These are phyloP conservation scores for Calonectria henricotiae DNA, from an alignment of 2,329 filamentous ascomycete species.

Conservation along the genomic window DNA sequence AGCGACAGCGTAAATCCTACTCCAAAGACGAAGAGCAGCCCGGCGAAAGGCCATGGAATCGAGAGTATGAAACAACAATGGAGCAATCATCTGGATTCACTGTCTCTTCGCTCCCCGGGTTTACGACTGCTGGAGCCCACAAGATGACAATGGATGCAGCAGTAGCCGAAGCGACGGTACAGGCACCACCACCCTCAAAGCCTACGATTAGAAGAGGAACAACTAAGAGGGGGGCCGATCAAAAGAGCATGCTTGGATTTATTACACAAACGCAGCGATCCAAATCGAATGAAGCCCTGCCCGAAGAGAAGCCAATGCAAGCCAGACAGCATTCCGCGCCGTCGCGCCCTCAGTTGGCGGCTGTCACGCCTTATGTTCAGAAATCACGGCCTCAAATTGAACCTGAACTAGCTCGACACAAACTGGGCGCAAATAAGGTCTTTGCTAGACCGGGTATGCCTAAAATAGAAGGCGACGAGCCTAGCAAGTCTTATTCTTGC, in stretches of 20 bases:
- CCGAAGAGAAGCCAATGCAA: conserved; percentile 41
- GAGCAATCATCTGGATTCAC: conserved; percentile 73
- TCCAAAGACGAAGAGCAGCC: conserved; percentile 38
- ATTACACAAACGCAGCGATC: conserved; percentile 54
- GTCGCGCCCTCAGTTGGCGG: conserved; percentile 44
- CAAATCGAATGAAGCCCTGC: conserved; percentile 37
- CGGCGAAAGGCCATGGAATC: conserved; percentile 59
- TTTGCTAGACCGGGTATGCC: conserved; percentile 56
- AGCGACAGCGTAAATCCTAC: conserved; percentile 53
- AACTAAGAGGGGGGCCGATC: conserved; percentile 58
- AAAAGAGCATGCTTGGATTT: conserved; percentile 63
- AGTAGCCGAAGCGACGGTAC: conserved; percentile 43
- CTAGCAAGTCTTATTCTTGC: conserved; percentile 68
- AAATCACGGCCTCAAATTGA: conserved; percentile 51
- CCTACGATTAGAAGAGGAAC: conserved; percentile 50
- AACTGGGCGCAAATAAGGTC: conserved; percentile 59
- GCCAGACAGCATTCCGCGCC: conserved; percentile 52
- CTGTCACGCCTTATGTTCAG: conserved; percentile 25
- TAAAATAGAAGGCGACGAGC: conserved; percentile 49
- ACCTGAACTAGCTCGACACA: conserved; percentile 59
- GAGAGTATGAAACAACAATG: conserved; percentile 75
- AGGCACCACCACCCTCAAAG: conserved; percentile 40
- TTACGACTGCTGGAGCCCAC: conserved; percentile 75
- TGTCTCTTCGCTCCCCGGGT: conserved; percentile 71
- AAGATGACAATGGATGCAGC: conserved; percentile 59